phyloP scores from a whole-genome alignment of 805 yeast genomes.

The Zygotorulaspora florentina region DNA sequence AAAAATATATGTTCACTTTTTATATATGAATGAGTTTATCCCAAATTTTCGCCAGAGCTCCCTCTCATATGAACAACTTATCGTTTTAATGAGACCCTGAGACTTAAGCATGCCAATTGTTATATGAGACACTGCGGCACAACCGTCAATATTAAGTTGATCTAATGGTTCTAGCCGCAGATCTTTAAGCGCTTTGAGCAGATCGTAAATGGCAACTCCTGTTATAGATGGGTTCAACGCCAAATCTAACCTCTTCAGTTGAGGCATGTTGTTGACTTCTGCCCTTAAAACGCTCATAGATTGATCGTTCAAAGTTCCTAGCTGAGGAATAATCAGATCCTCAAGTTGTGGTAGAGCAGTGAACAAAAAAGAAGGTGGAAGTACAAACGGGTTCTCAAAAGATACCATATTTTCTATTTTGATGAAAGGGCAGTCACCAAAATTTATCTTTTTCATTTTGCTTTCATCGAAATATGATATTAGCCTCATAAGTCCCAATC shows the following conservation, averaged over 20 bases:
- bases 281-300: conserved; percentile 17
- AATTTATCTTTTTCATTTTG: conserved; percentile 19
- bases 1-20: conserved; percentile 2
- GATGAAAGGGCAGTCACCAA: conserved; percentile 30
- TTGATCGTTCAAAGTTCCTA: conserved; percentile 23
- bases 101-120: conserved; percentile 25
- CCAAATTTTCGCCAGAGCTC: conserved; percentile 32
- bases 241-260: conserved; percentile 24
- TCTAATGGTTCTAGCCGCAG: conserved; percentile 18
- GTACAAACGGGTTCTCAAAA: conserved; percentile 7
- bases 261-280: conserved; percentile 12
- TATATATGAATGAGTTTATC: conserved; percentile 25
- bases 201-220: conserved; percentile 32
- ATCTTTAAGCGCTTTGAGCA: conserved; percentile 19
- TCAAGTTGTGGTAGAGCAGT: conserved; percentile 15
- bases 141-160: conserved; percentile 25
- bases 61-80: conserved; percentile 30
- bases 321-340: conserved; percentile 26
- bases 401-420: conserved; percentile 7
- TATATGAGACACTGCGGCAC: conserved; percentile 27
- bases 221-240: conserved; percentile 31
- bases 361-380: conserved; percentile 18
- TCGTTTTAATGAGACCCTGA: conserved; percentile 18
- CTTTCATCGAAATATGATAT: conserved; percentile 11
- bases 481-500: conserved; percentile 20